Conservation (phyloP, 2,329 filamentous ascomycete genomes). For the Colletotrichum sp. region DNA sequence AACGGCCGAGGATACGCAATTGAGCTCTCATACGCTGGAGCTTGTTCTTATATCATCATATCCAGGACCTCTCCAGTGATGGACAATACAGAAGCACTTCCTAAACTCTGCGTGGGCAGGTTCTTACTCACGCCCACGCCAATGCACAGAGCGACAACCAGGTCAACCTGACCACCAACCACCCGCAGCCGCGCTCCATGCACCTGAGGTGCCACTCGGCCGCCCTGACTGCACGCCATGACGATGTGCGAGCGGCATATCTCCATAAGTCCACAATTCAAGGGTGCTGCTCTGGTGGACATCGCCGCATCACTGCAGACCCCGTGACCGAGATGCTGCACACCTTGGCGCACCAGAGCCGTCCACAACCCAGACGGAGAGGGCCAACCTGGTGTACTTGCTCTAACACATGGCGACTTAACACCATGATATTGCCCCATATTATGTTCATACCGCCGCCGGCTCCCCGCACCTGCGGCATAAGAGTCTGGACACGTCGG, state of each 20-base stretch:
- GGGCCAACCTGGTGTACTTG: background rate
- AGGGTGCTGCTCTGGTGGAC: background rate
- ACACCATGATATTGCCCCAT: background rate
- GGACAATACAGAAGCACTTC: background rate
- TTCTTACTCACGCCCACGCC: background rate
- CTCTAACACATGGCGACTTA: background rate
- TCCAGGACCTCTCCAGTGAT: background rate
- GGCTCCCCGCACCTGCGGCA: background rate
- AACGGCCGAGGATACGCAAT: background rate
- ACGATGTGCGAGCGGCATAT: background rate
- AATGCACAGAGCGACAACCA: background rate
- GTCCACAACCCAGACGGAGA: background rate
- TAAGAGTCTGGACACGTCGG: background rate
- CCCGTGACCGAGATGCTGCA: background rate
- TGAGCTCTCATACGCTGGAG: background rate
- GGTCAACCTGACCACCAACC: background rate
- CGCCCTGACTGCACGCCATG: background rate
- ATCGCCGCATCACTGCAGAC: background rate
- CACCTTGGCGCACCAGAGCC: background rate
- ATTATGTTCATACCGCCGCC: background rate
- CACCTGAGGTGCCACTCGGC: background rate
- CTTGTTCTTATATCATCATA: background rate
- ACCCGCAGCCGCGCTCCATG: background rate
- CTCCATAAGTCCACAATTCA: background rate
- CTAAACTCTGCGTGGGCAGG: background rate